A percentile compares a stretch with the other conserved stretches of the same genome.
Evolutionary conservation across 2,329 filamentous ascomycete genomes (phyloP).

Genomic region (Colletotrichum navitas): DNA sequence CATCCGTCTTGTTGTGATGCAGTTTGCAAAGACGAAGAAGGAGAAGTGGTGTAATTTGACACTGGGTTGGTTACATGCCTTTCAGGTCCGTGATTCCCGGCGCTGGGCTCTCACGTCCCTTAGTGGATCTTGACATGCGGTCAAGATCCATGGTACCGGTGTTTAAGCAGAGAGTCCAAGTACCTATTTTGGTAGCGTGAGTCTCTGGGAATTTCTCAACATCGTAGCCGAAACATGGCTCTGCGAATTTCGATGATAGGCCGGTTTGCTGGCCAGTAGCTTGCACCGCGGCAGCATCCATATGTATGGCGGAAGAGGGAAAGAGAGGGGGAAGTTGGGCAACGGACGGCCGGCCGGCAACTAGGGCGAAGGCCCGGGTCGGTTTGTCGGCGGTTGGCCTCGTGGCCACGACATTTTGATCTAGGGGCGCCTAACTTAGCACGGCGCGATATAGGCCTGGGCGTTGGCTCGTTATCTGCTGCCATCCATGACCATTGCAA

Average conservation of each 20-base stretch:
- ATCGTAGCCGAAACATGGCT: not conserved
- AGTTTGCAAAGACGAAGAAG: not conserved
- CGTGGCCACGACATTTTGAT: constrained; percentile 19
- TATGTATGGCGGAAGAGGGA: too few species aligned
- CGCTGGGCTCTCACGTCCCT: constrained; percentile 10
- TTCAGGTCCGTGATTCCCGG: constrained; percentile 9
- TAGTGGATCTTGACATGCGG: constrained; percentile 9
- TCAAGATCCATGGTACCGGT: constrained; percentile 4
- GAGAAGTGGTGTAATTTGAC: not conserved
- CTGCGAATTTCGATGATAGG: too few species aligned
- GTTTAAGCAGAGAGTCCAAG: not conserved
- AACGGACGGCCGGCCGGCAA: not conserved
- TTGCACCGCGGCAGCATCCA: too few species aligned
- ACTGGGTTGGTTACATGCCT: constrained; percentile 17
- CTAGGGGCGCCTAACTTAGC: constrained; percentile 7
- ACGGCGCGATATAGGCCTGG: not conserved
- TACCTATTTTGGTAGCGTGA: not conserved
- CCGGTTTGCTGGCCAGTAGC: too few species aligned
- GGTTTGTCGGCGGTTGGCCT: constrained; percentile 31
- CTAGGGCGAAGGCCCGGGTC: constrained; percentile 11
- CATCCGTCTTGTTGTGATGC: not conserved
- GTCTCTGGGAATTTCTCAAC: not conserved
- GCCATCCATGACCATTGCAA: not conserved
- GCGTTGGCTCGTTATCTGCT: not conserved
- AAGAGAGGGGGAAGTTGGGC: not conserved